Evolutionary conservation across 768 basidiomycete species (phyloP), one percentile per base, ranked within the genome.

Genomic region (Mycena vulgaris): DNA sequence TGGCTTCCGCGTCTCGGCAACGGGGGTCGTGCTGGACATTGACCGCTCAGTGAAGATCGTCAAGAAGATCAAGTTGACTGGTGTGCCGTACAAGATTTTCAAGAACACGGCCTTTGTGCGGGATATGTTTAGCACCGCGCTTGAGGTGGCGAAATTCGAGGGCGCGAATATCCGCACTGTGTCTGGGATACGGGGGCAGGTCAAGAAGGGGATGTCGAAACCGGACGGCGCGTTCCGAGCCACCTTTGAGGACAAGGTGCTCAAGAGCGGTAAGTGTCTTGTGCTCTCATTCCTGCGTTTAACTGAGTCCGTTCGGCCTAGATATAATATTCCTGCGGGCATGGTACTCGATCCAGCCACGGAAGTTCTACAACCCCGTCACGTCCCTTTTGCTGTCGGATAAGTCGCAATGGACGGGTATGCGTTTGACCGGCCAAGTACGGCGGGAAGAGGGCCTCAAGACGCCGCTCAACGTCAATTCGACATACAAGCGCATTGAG

Each of bases 21-120:
- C 96, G 0, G 98, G 98, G 1, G 96, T 98, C 10, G 94, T 99
- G 19, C 86, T 99, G 37, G 95, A 99, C 80, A 89, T 98, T 66
- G 96, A 98, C 78, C 91, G 92, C 45, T 94, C 96, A 49, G 90
- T 92, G 63, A 95, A 94, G 85, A 99, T 99, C 66, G 97, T 99
- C 72, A 99, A 99, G 87, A 99, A 99, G 83, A 81, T 99, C 74
- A 99, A 99, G 86, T 84, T 99, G 68, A 99, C 96, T 1, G 98
- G 98, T 33, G 88, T 91, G 35, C 98, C 97, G 28, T 95, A 92
- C 84, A 99, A 99, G 87, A 96, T 99, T 69, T 99, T 93, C 88
- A 99, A 98, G 84, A 99, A 99, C 81, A 99, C 98, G 16, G 98
- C 96, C 3, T 99, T 99, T 81, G 84, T 99, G 74, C 95, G 93